These are phyloP conservation scores for Geranium brycei DNA, from an alignment of 345 rosid genomes.

Conservation along the genomic window DNA sequence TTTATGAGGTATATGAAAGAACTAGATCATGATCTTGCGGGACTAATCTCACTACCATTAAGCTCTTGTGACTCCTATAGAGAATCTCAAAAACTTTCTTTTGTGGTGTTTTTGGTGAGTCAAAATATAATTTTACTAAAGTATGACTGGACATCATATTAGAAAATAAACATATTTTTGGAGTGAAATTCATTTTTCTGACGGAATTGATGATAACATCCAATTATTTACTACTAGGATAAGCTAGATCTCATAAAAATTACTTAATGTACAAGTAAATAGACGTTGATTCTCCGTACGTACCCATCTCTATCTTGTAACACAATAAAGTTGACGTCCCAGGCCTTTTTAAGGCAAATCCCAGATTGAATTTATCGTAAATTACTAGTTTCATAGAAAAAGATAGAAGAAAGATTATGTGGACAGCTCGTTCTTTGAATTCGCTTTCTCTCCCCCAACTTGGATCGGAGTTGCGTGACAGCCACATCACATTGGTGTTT, in stretches of 20 bases:
- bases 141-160: too few species aligned
- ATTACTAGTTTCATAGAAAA: neutral
- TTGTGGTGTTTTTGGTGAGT: constrained; percentile 15
- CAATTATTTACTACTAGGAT: too few species aligned
- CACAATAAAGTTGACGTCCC: neutral
- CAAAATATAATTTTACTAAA: constrained; percentile 29
- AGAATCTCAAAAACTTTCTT: constrained; percentile 22
- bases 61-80: constrained; percentile 37
- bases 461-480: neutral
- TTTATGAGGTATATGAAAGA: too few species aligned
- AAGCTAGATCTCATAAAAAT: neutral
- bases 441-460: constrained; percentile 1
- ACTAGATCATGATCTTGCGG: too few species aligned
- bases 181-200: too few species aligned
- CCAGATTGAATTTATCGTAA: neutral
- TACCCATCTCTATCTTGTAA: neutral
- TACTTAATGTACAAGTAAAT: too few species aligned
- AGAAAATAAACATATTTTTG: too few species aligned
- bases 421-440: constrained; percentile 3
- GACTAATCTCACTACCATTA: too few species aligned
- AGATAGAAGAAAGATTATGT: neutral
- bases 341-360: neutral
- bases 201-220: too few species aligned
- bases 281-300: neutral
- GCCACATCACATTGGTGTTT: too few species aligned